A percentile compares a stretch with the other conserved stretches of the same genome.
These are phyloP conservation scores for Zalaria sp. DNA, from an alignment of 2,329 filamentous ascomycete species.

Conservation along the genomic window DNA sequence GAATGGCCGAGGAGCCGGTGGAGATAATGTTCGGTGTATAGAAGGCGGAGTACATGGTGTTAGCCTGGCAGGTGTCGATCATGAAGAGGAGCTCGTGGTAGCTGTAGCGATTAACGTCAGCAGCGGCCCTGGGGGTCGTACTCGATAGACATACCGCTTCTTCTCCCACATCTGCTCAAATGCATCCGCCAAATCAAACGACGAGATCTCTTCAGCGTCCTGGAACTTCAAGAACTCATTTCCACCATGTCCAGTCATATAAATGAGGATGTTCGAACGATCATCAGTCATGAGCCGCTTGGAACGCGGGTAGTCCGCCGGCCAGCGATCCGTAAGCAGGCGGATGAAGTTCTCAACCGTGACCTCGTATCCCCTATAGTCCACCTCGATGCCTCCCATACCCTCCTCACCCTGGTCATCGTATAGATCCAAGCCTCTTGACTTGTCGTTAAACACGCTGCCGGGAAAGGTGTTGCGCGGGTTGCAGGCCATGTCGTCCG, in stretches of 20 bases:
- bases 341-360: constrained; percentile 98
- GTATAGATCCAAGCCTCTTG: constrained; percentile 88
- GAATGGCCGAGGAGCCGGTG: constrained; percentile 88
- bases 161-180: constrained; percentile 99
- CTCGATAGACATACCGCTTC: constrained; percentile 50
- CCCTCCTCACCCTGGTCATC: constrained; percentile 55
- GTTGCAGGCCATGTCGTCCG: constrained; percentile 99
- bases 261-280: constrained; percentile 90
- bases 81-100: constrained; percentile 98
- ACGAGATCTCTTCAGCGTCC: constrained; percentile 92
- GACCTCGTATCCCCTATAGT: constrained; percentile 82
- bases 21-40: constrained; percentile 98
- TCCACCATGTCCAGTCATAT: constrained; percentile 97
- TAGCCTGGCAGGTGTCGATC: constrained; percentile 99
- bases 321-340: constrained; percentile 83
- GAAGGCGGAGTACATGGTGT: constrained; percentile 97
- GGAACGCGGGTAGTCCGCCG: constrained; percentile 85
- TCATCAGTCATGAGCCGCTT: constrained; percentile 91
- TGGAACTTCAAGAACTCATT: constrained; percentile 99
- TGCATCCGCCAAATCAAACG: constrained; percentile 88
- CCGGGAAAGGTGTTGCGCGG: constrained; percentile 95
- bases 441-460: constrained; percentile 96
- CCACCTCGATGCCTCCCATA: constrained; percentile 63
- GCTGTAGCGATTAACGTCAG: constrained; percentile 23
- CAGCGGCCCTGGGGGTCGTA: too few relatives aligned